phyloP scores from a whole-genome alignment of 345 rosid species.

The Eucalyptus polybractea region DNA sequence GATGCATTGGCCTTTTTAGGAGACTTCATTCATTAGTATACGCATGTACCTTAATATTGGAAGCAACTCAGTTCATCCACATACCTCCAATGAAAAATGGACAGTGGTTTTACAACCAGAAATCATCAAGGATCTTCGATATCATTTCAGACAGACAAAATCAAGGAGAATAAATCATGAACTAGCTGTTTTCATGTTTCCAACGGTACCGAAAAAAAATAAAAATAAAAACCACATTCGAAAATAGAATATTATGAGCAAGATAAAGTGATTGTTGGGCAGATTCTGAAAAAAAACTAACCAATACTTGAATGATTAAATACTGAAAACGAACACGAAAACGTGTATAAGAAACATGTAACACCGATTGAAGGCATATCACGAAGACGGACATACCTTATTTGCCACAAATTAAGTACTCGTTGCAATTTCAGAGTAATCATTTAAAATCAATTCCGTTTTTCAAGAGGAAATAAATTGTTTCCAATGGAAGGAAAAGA shows the following conservation, averaged over 20 bases:
- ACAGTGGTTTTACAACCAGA: not conserved
- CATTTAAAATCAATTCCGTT: fast-evolving
- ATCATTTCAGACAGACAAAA: not conserved
- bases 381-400: fast-evolving
- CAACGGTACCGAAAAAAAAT: no score
- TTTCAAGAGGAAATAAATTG: fast-evolving
- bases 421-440: fast-evolving
- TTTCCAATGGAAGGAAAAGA: no score
- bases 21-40: not conserved
- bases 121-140: not conserved
- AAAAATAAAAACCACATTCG: not conserved
- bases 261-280: fast-evolving
- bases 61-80: not conserved
- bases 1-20: not conserved
- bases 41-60: not conserved
- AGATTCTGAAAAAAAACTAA: no score
- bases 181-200: not conserved
- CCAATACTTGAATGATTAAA: no score
- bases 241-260: not conserved
- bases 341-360: fast-evolving
- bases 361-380: no score
- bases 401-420: no score
- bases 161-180: not conserved
- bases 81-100: not conserved
- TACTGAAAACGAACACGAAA: no score